A percentile compares a stretch with the other conserved stretches of the same genome.
These are phyloP conservation scores for Nannizziopsis arthrosporioides DNA, from an alignment of 2,329 filamentous ascomycete genomes.

Conservation along the genomic window DNA sequence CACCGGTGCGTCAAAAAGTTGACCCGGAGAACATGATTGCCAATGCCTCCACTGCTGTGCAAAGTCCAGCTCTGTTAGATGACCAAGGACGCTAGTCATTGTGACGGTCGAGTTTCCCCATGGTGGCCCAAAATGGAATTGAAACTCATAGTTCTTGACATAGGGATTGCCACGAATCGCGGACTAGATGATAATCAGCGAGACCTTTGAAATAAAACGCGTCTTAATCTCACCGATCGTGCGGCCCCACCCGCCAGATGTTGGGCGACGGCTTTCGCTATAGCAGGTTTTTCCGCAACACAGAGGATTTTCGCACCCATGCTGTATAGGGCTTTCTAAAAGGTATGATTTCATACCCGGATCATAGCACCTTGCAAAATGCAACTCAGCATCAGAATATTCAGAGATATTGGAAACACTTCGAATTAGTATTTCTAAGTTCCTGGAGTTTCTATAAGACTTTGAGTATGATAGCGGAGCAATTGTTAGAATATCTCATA, in stretches of 20 bases:
- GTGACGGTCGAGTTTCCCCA: constrained; percentile 78
- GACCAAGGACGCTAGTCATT: constrained; percentile 88
- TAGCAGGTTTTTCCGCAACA: constrained; percentile 82
- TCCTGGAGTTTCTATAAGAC: no score
- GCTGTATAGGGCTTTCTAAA: constrained; percentile 10
- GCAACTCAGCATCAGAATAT: neutral
- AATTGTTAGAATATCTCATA: no score
- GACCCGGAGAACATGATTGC: constrained; percentile 64
- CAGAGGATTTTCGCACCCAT: constrained; percentile 52
- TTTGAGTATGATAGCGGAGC: no score
- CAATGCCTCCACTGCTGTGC: constrained; percentile 62
- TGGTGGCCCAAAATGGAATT: constrained; percentile 68
- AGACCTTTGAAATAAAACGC: neutral
- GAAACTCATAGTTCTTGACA: constrained; percentile 90
- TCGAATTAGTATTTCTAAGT: no score
- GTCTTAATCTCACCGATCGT: constrained; percentile 50
- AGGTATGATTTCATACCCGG: constrained; percentile 6
- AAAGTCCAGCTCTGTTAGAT: constrained; percentile 75
- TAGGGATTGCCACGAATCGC: constrained; percentile 57
- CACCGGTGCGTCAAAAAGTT: constrained; percentile 72
- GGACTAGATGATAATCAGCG: constrained; percentile 38
- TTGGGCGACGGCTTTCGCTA: constrained; percentile 83
- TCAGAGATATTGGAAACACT: no score
- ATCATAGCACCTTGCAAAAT: neutral
- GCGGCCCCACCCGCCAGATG: constrained; percentile 71